phyloP scores from a whole-genome alignment of 2,329 filamentous ascomycete genomes.

The Colletotrichum nymphaeae region DNA sequence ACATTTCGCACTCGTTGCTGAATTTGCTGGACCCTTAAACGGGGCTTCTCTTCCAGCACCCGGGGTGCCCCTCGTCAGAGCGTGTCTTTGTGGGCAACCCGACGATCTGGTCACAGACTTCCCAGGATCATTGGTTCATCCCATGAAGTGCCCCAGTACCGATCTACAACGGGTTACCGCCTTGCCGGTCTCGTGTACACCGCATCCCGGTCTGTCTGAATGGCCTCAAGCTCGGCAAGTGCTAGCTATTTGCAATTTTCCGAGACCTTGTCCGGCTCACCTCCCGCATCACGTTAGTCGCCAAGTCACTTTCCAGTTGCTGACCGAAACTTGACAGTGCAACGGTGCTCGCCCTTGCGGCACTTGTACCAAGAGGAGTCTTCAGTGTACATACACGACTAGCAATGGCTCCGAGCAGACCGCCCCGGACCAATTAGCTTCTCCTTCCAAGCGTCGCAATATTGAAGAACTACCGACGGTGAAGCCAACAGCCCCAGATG shows the following conservation, averaged over 20 bases:
- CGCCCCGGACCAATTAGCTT: constrained; percentile 27
- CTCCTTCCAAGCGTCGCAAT: constrained; percentile 35
- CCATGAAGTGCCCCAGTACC: constrained; percentile 10
- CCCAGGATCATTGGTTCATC: constrained; percentile 19
- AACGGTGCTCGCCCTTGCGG: constrained; percentile 40
- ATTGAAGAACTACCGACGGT: constrained; percentile 26
- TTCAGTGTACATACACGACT: constrained; percentile 38
- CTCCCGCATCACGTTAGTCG: background rate
- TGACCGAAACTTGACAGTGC: constrained; percentile 37
- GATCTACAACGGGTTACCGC: constrained; percentile 10
- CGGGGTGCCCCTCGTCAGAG: constrained; percentile 13
- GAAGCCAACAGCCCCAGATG: constrained; percentile 16
- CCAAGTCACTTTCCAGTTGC: constrained; percentile 2
- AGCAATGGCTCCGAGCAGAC: constrained; percentile 25
- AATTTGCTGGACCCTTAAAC: constrained; percentile 12
- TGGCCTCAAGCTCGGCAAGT: constrained; percentile 18
- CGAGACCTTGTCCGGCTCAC: background rate
- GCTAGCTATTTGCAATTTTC: constrained; percentile 4
- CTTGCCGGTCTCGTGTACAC: constrained; percentile 26
- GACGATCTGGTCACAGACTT: constrained; percentile 24
- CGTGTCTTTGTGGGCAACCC: constrained; percentile 17
- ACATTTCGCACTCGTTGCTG: constrained; percentile 15
- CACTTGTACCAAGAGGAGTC: constrained; percentile 39
- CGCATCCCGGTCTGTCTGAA: background rate
- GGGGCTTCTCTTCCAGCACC: background rate